Evolutionary conservation across 2,329 filamentous ascomycete species (phyloP).

Genomic region (Helminthosporium solani): DNA sequence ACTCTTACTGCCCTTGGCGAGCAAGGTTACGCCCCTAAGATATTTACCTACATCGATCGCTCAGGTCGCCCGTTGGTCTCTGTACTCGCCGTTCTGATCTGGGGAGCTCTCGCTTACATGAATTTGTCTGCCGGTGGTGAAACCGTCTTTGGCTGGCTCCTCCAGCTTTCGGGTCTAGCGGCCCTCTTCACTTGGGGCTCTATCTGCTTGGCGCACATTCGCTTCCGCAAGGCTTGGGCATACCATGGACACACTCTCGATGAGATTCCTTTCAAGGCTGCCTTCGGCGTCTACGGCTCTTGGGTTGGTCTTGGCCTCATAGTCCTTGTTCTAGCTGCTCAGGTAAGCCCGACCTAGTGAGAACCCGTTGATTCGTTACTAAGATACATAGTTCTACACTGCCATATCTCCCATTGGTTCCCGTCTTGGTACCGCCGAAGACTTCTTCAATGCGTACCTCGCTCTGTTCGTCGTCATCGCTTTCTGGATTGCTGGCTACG

Average conservation of each 20-base stretch:
- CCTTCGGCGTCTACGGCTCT: slow-evolving; percentile 44
- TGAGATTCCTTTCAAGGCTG: slow-evolving; percentile 48
- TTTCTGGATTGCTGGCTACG: slow-evolving; percentile 53
- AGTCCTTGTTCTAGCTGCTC: slow-evolving; percentile 41
- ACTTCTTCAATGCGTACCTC: slow-evolving; percentile 52
- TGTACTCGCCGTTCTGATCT: slow-evolving; percentile 64
- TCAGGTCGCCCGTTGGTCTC: slow-evolving; percentile 76
- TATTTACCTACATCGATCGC: slow-evolving; percentile 79
- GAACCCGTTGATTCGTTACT: slow-evolving; percentile 7
- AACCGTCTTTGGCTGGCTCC: slow-evolving; percentile 67
- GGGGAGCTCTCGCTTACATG: slow-evolving; percentile 78
- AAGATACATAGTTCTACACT: slow-evolving; percentile 42
- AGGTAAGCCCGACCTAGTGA: slow-evolving; percentile 23
- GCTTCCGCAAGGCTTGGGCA: slow-evolving; percentile 66
- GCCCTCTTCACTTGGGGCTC: slow-evolving; percentile 79
- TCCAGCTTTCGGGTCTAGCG: slow-evolving; percentile 70
- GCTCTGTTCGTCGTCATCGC: slow-evolving; percentile 48
- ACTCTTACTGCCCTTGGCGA: slow-evolving; percentile 57
- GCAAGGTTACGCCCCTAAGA: slow-evolving; percentile 67
- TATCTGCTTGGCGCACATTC: slow-evolving; percentile 86
- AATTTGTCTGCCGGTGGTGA: slow-evolving; percentile 50
- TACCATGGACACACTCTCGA: slow-evolving; percentile 44
- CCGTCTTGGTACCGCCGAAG: slow-evolving; percentile 36
- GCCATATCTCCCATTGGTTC: slow-evolving; percentile 35
- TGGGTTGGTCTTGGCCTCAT: slow-evolving; percentile 45